Evolutionary conservation across 2,329 filamentous ascomycete genomes (phyloP).

Genomic region (Diaporthe sp.): DNA sequence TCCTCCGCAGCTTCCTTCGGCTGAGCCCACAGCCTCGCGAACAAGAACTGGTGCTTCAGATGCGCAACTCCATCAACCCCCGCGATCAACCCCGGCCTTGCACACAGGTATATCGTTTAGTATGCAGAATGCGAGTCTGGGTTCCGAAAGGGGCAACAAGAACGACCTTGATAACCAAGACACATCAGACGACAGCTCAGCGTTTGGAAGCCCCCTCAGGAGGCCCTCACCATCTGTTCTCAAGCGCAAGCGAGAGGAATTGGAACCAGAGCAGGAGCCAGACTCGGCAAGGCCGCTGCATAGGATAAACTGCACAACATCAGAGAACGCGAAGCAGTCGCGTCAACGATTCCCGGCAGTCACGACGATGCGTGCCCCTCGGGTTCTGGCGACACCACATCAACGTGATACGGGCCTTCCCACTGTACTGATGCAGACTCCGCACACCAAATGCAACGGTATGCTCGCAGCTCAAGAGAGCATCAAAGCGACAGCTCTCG

Average conservation of each 20-base stretch:
- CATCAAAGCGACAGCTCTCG: not conserved
- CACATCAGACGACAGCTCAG: conserved; percentile 6
- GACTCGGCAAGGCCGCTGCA: not conserved
- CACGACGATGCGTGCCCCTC: not conserved
- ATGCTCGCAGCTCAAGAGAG: not conserved
- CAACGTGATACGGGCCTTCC: not conserved
- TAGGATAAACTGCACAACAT: not conserved
- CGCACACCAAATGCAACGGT: not conserved
- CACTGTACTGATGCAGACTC: not conserved
- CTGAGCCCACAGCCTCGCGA: not conserved
- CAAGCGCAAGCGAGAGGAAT: conserved; percentile 33
- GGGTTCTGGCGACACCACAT: not conserved
- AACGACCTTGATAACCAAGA: not conserved
- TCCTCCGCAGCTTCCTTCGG: not conserved
- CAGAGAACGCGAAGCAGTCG: not conserved
- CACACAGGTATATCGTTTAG: conserved; percentile 25
- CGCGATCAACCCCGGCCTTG: not conserved
- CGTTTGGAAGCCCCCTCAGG: conserved; percentile 14
- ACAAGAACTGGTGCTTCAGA: not conserved
- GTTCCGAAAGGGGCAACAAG: not conserved
- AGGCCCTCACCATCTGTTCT: conserved; percentile 23
- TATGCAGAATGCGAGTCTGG: conserved; percentile 14
- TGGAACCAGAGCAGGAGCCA: not conserved
- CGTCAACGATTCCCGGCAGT: not conserved
- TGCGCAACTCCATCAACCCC: not conserved